These are phyloP conservation scores for Periglandula ipomoeae DNA, from an alignment of 2,329 filamentous ascomycete species.

Conservation along the genomic window DNA sequence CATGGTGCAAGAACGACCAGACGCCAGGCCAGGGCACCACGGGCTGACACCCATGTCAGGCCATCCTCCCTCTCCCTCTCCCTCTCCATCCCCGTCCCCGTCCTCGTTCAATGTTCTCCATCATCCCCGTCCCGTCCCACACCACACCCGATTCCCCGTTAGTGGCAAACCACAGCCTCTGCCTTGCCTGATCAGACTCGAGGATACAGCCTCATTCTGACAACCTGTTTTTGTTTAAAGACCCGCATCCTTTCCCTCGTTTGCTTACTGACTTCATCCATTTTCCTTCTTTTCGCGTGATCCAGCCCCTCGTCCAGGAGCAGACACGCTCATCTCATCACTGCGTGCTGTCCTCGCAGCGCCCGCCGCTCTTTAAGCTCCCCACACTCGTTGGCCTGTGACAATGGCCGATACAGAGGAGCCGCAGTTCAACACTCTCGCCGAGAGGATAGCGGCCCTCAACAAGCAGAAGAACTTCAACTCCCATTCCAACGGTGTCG, in stretches of 20 bases:
- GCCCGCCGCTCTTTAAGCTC: neutral
- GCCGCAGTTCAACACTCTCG: constrained; percentile 50
- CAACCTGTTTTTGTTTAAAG: neutral
- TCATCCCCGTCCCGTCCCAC: constrained; percentile 5
- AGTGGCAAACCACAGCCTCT: neutral
- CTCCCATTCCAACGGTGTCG: constrained; percentile 14
- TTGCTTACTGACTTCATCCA: neutral
- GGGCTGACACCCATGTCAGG: no score
- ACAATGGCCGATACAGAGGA: constrained; percentile 53
- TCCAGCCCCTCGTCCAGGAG: no score
- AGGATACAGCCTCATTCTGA: neutral
- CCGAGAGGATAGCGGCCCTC: constrained; percentile 55
- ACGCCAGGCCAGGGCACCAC: no score
- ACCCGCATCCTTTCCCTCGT: neutral
- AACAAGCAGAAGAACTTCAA: constrained; percentile 53
- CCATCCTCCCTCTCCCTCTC: no score
- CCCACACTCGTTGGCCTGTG: neutral
- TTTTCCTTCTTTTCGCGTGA: neutral
- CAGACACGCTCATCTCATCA: no score
- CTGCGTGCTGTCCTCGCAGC: neutral
- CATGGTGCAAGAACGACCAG: no score
- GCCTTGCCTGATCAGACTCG: no score
- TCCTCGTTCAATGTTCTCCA: no score
- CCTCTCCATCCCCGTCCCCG: neutral
- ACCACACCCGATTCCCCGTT: neutral